Base-by-base conservation (phyloP, 345 rosid genomes). In the Corchorus capsularis region DNA sequence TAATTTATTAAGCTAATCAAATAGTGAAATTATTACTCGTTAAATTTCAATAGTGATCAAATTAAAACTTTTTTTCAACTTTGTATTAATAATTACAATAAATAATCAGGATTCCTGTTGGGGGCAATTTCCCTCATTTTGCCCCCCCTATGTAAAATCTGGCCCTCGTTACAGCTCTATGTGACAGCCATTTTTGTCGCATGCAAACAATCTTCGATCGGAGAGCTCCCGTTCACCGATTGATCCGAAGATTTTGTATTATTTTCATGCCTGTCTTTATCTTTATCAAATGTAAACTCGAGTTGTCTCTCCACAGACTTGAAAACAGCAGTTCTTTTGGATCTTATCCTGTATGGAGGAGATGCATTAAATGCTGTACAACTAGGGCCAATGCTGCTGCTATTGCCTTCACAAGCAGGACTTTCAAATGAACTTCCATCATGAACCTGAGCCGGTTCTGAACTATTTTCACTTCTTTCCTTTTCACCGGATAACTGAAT, bases 291-390 rank as follows among this genome's bases (percentile, higher is more conserved):
- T 47, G 86, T 43, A 72, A 96, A 96, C 77, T 91, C 94, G 80
- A 96, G 96, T 81, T 96, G 99, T 77, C 96, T 89, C 85, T 89
- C 96, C 79, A 88, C 88, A 32, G 97, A 88, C 87, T 92, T 96
- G 77, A 89, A 81, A 79, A 87, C 88, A 49, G 92, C 87, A 74
- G 92, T 87, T 76, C 97, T 79, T 84, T 91, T 93, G 43, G 96
- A 84, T 84, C 89, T 91, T 82, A 96, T 80, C 77, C 96, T 83
- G 80, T 92, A 96, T 0, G 98, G 98, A 70, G 99, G 99, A 69
- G 99, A 96, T 39, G 89, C 85, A 77, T 93, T 89, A 76, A 86
- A 93, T 67, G 88, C 86, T 78, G 79, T 80, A n/a, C 81, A 82
- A 76, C 70, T 84, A 49, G 81, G 79, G 73, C 77, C 85, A 75